phyloP scores from a whole-genome alignment of 2,329 filamentous ascomycete genomes.

The Ciborinia camelliae region DNA sequence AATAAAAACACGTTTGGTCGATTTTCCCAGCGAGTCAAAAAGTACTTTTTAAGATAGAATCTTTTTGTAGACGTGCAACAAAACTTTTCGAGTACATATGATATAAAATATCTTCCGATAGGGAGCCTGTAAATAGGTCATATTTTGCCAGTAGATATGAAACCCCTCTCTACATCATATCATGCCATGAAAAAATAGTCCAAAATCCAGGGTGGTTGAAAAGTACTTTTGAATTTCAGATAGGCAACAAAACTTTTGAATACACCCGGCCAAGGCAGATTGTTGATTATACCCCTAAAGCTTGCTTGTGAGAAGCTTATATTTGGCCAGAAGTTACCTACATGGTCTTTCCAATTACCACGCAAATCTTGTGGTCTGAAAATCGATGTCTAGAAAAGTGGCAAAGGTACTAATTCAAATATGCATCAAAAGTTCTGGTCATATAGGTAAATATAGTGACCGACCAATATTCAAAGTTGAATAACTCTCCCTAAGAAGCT shows the following conservation, averaged over 20 bases:
- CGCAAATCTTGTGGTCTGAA: not conserved
- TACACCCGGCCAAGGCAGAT: too few relatives aligned
- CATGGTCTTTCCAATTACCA: not conserved
- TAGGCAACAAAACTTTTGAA: not conserved
- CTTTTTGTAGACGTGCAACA: not conserved
- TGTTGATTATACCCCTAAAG: too few relatives aligned
- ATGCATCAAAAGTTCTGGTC: not conserved
- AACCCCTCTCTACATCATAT: not conserved
- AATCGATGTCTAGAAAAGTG: not conserved
- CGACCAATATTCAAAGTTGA: not conserved
- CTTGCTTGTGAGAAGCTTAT: not conserved
- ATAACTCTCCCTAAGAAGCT: not conserved
- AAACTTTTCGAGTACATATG: not conserved
- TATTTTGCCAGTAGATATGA: not conserved
- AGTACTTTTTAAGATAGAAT: not conserved
- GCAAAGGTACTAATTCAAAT: not conserved
- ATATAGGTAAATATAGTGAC: too few relatives aligned
- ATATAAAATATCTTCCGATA: not conserved
- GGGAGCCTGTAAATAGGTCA: fast-evolving
- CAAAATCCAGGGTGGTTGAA: not conserved
- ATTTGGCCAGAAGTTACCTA: not conserved
- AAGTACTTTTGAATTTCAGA: not conserved
- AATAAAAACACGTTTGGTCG: not conserved
- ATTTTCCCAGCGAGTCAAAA: not conserved
- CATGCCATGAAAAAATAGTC: not conserved